Evolutionary conservation across 1,139 yeast species (phyloP), one percentile per base, ranked within the genome.

Genomic region (Blastobotrys serpentis): DNA sequence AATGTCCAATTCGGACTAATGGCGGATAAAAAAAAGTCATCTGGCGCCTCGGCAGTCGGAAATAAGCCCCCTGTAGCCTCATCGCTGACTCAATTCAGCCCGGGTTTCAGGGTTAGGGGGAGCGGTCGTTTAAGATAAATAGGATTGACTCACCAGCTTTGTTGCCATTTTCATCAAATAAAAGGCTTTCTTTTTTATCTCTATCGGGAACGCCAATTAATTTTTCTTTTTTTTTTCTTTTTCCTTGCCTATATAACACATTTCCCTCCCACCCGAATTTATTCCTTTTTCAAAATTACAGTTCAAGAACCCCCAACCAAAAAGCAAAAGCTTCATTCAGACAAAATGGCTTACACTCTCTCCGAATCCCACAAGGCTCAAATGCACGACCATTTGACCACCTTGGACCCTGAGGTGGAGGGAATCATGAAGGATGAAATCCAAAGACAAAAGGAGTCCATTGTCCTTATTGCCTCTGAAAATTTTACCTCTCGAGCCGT

Each of bases 401-500:
- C 80, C 41, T 76, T 84, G 56, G 97, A 88, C 67, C 95, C 96
- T 36, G 96, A 87, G 69, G 88, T 89, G 81, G 82, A 82, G 54
- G 74, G 76, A 38, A 87, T 88, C 64, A 75, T 89, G 63, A 69
- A 75, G 55, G 78, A 77, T 54, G 98, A 90, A 70, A 82, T 81
- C 63, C 68, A 68, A 58, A 86, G 98, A 72, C 98, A 90, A 73
- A 85, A 83, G 71, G 82, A 84, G 66, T 87, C 96, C 46, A 83
- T 90, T 60, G 89, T 95, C 41, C 78, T 90, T 69, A 90, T 90
- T 67, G 96, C 98, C 34, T 85, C 95, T 29, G 98, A 90, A 70
- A 90, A 90, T 72, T 88, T 89, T 74, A 90, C 98, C 49, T 87
- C 97, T 44, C 84, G 82, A 67, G 89, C 97, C 18, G 98, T 90